Evolutionary conservation across 2,329 filamentous ascomycete genomes (phyloP), one percentile per base, ranked within the genome.

Genomic region (Nannizziopsis barbatae): DNA sequence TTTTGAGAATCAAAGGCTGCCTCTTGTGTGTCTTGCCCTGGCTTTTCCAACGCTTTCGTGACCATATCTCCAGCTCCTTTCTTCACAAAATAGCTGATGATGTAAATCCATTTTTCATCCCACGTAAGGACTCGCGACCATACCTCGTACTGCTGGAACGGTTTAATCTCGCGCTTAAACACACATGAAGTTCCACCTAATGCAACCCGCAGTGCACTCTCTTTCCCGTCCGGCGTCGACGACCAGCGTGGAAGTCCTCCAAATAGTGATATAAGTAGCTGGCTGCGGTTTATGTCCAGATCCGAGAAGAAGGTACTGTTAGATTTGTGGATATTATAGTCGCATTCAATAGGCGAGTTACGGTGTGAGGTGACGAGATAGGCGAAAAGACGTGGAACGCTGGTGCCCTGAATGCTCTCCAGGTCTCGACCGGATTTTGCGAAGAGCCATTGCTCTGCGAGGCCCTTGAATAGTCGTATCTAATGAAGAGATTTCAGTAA

Each of bases 61-160:
- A 35, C 38, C 32, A 38, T 10, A 22, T 43, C 43, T 7, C 31
- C 62, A 47, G 62, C 60, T 30, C 61, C 59, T 15, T 60, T 61
- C n/a, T 66, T 76, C 1, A 86, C 76, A 54, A 83, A 86, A 61
- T 85, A 80, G 31, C 78, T 82, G 18, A 84, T 71, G 37, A 86
- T 71, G 62, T 83, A 85, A 35, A 86, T 58, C 83, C 83, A 87
- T 68, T 86, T 86, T 53, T 77, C 73, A 65, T 87, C 83, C 83
- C 83, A 87, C 55, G 70, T 64, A 18, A 86, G 68, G 8, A 87
- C 60, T 17, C 80, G 72, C 33, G 72, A 78, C 77, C 82, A 84
- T 63, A 85, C 76, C 69, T 86, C 82, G 64, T 81, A 86, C 10
- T 65, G 60, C 59, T 78, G 71, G 58, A 78, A 80, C 1, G 79